A percentile compares a stretch with the other conserved stretches of the same genome.
Conservation (phyloP, 805 yeast species). For the Monosporozyma yasuniensis region DNA sequence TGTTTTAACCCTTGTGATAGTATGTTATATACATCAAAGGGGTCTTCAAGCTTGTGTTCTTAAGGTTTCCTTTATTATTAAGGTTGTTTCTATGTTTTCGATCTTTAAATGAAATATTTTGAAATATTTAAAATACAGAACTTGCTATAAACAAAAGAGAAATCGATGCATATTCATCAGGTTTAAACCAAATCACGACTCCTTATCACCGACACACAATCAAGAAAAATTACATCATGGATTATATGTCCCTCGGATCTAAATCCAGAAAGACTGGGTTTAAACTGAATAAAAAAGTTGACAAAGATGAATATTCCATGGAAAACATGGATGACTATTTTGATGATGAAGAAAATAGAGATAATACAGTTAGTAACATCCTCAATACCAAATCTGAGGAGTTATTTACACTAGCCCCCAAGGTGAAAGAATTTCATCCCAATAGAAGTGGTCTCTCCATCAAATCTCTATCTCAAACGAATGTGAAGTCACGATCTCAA, state of each 20-base stretch:
- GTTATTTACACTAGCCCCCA: neutral
- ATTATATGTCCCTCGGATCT: slow-evolving; percentile 42
- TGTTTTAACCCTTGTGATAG: neutral
- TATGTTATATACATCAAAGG: neutral
- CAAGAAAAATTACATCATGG: slow-evolving; percentile 22
- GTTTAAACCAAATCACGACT: neutral
- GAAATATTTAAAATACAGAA: neutral
- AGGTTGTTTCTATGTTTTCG: neutral
- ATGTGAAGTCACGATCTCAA: neutral
- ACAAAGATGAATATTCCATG: slow-evolving; percentile 51
- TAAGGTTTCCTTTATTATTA: neutral
- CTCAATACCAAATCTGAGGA: neutral
- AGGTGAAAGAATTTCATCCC: neutral
- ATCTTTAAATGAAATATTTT: neutral
- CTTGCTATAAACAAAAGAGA: neutral
- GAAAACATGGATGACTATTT: slow-evolving; percentile 66
- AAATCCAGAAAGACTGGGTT: slow-evolving; percentile 62
- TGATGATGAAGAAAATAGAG: slow-evolving; percentile 28
- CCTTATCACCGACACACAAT: neutral
- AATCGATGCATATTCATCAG: neutral
- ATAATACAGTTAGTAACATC: neutral
- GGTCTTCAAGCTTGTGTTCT: neutral
- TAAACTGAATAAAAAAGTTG: slow-evolving; percentile 37
- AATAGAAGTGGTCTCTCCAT: neutral
- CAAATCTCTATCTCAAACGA: slow-evolving; percentile 1